Conservation (phyloP, 768 basidiomycete species). For the Mycena metata region DNA sequence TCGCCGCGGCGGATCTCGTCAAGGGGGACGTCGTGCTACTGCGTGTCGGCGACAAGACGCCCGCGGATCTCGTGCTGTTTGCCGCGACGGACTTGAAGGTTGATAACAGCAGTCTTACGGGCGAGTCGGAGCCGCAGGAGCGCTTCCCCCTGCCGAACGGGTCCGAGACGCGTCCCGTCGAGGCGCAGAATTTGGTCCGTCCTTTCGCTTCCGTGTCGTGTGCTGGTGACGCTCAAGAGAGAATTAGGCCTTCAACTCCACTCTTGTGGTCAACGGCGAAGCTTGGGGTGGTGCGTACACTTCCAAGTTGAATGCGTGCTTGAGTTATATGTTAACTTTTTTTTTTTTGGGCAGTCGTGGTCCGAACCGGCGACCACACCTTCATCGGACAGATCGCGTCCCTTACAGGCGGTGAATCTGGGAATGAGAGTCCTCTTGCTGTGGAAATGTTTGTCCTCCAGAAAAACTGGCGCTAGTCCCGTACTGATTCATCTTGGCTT, state of each 20-base stretch:
- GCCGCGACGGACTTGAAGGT: constrained; percentile 74
- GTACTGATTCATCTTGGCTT: constrained; percentile 10
- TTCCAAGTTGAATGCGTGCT: too few relatives aligned
- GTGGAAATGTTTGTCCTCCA: constrained; percentile 67
- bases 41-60: constrained; percentile 78
- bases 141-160: constrained; percentile 64
- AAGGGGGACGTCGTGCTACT: constrained; percentile 77
- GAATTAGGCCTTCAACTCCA: constrained; percentile 75
- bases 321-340: neutral
- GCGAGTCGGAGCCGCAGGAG: constrained; percentile 80
- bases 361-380: constrained; percentile 76
- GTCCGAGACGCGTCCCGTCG: constrained; percentile 62
- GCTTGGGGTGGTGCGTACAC: constrained; percentile 69
- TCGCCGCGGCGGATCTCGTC: constrained; percentile 74
- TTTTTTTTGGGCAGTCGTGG: constrained; percentile 60
- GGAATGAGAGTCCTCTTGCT: constrained; percentile 75
- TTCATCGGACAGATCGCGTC: constrained; percentile 80
- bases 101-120: constrained; percentile 79
- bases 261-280: constrained; percentile 79
- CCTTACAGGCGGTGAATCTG: constrained; percentile 73
- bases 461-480: neutral
- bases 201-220: too few relatives aligned
- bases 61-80: constrained; percentile 74
- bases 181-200: constrained; percentile 74
- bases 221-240: constrained; percentile 4